phyloP scores from a whole-genome alignment of 1,284 basidiomycete species.

The Cutaneotrichosporon sp. region DNA sequence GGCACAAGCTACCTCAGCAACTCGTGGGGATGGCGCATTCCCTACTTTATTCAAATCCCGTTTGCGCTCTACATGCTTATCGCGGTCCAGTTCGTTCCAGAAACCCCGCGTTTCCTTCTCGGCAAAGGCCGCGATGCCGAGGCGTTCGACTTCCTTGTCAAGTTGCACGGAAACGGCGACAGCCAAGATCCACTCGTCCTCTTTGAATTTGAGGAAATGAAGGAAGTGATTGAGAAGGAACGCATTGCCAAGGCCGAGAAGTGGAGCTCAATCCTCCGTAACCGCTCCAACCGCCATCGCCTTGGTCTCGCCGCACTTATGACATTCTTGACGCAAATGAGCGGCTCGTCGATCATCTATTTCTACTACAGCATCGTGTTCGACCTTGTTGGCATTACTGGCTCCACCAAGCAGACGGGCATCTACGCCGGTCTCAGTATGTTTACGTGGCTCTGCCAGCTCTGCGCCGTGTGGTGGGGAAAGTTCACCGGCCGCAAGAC shows the following conservation, averaged over 20 bases:
- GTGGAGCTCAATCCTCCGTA: slow-evolving; percentile 41
- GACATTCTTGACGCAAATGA: slow-evolving; percentile 38
- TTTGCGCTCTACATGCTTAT: slow-evolving; percentile 44
- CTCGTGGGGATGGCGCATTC: slow-evolving; percentile 43
- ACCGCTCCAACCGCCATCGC: slow-evolving; percentile 36
- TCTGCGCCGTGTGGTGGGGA: slow-evolving; percentile 36
- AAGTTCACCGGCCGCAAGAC: slow-evolving; percentile 39
- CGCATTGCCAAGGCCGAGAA: slow-evolving; percentile 44
- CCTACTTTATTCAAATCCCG: slow-evolving; percentile 46
- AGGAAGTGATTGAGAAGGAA: slow-evolving; percentile 66
- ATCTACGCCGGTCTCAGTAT: slow-evolving; percentile 47
- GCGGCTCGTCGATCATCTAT: slow-evolving; percentile 45
- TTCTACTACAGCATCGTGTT: slow-evolving; percentile 47
- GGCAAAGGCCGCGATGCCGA: slow-evolving; percentile 54
- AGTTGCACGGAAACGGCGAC: slow-evolving; percentile 71
- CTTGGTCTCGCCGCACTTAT: slow-evolving; percentile 44
- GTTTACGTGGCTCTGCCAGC: slow-evolving; percentile 46
- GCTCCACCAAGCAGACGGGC: slow-evolving; percentile 45
- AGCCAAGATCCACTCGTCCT: slow-evolving; percentile 60
- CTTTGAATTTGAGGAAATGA: slow-evolving; percentile 74
- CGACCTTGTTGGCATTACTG: slow-evolving; percentile 45
- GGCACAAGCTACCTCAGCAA: slow-evolving; percentile 21
- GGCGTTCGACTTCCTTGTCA: slow-evolving; percentile 68
- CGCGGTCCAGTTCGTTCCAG: slow-evolving; percentile 48
- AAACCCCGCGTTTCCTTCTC: slow-evolving; percentile 46